Evolutionary conservation across 2,329 filamentous ascomycete species (phyloP), one percentile per base, ranked within the genome.

Genomic region (Podosphaera aphanis): DNA sequence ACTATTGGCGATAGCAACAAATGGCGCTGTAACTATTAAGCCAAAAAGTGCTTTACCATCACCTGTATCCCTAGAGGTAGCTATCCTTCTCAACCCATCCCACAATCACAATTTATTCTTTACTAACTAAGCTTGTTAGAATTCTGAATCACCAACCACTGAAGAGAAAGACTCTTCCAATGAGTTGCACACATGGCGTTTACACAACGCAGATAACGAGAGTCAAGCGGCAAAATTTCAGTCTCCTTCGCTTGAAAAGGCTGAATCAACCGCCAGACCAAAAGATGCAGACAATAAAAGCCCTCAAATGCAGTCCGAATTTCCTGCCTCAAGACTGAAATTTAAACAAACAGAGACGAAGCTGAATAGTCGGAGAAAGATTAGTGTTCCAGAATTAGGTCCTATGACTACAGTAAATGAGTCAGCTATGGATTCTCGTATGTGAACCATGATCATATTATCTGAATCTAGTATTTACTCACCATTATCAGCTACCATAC

Each of bases 331-430:
- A 48, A 63, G 64, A 35, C 59, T 74, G 44, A 66, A 68, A 48
- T 62, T 70, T 48, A 67, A 70, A 47, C 64, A 72, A 55, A 76
- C 72, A 57, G 71, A 75, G 52, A 68, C 71, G 55, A 71, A 66
- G 51, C 60, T 73, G 47, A 65, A 61, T 43, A 65, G 74, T 49
- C 67, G 75, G 53, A 69, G 74, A 50, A 80, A 80, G 56, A 63
- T 72, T 52, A 78, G 71, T 59, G 69, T 77, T 13, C 70, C 73
- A 8, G 77, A 80, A 49, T 59, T 78, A 43, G 75, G 73, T 1
- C 73, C 73, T 29, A 77, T 79, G 74, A 77, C 74, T 4, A 79
- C 75, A 1, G 75, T 79, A 13, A 74, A 79, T 51, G 76, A 79
- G 56, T 61, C 69, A 43, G 60, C 73, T 44, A 79, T 80, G 74